Base-by-base conservation (phyloP, 2,329 filamentous ascomycete genomes). In the Clonostachys solani region DNA sequence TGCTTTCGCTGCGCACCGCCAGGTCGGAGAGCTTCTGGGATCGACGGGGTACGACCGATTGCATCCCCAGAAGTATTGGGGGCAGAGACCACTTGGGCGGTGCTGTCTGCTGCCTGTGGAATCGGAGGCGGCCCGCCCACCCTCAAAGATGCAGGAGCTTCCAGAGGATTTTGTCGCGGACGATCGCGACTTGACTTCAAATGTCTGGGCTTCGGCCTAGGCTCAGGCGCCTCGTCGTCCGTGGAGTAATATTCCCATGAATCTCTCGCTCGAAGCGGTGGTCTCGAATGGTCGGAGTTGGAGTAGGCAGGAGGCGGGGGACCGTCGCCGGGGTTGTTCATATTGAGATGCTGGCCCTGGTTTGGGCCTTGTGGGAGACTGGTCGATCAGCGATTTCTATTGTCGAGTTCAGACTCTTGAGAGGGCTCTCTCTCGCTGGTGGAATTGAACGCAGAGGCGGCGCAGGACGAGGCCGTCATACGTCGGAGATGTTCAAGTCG, bases 1-100 rank as follows among this genome's bases (percentile, higher is more conserved):
- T 52, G 33, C 37, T n/a, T 42, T 19, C 40, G 23, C 5, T 6
- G 38, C 12, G 18, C 23, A 12, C 40, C 47, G 6, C 50, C 50
- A 18, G 50, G 50, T 37, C 44, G 42, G 10, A 51, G 42, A 17
- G 19, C 37, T 33, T 44, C 33, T 12, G 50, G 50, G 18, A 51
- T 33, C 38, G 12, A 43, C 19, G 7, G 37, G n/a, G 15, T 13
- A 17, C 33, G 18, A 16, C 7, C n/a, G 40, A 33, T 43, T 18
- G n/a, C 34, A 34, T 29, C 23, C 8, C 9, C 23, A 10, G 23
- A 29, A 38, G 15, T 18, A 8, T 7, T 7, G 36, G 36, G 36
- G 36, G 36, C 12, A n/a, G 36, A n/a, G 36, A n/a, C 36, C 17
- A 18, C 36, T 18, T 38, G 15, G 36, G 23, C 9, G 3, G 23